Base-by-base conservation (phyloP, 2,329 filamentous ascomycete genomes). In the Exserohilum rostratum region DNA sequence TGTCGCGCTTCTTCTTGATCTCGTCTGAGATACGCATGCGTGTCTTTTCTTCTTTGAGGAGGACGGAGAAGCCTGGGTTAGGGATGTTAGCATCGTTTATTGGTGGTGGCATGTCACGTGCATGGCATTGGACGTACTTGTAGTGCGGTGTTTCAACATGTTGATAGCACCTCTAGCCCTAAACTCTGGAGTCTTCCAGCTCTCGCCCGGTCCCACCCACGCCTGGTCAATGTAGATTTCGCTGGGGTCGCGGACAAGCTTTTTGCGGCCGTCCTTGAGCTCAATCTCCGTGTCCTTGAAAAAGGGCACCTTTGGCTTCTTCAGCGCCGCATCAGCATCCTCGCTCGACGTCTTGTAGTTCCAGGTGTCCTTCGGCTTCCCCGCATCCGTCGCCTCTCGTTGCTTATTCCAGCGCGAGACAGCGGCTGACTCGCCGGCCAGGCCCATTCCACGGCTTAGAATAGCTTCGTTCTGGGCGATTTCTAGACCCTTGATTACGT, bases 11-110 rank as follows among this genome's bases (percentile, higher is more conserved):
- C 64, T 87, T 87, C 71, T 91, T 83, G 54, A 87, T 86, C 70
- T 97, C 92, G 53, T 90, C 82, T 69, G 89, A 85, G 72, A 92
- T 84, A 57, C 95, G 85, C 68, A 97, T 87, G 50, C 92, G 83
- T 5, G 95, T 96, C 76, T 89, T 90, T 76, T 98, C 93, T 74
- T 99, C 95, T 79, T 98, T 99, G 71, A 99, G 80, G 12, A 96
- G 75, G 31, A 99, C 78, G 0, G 88, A 87, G 57, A 97, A 84
- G 62, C 83, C 90, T 92, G 58, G 10, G 31, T n/a, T 43, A 5
- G 5, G 9, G 22, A 4, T 33, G 33, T 54, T 45, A 54, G 51
- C 25, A 33, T 38, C 20, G 12, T 9, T 25, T 40, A 2, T n/a
- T n/a, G n/a, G n/a, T n/a, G n/a, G n/a, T n/a, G n/a, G n/a, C 17